Conservation (phyloP, 176 grass and related monocot genomes). For the Oryza coarctata region DNA sequence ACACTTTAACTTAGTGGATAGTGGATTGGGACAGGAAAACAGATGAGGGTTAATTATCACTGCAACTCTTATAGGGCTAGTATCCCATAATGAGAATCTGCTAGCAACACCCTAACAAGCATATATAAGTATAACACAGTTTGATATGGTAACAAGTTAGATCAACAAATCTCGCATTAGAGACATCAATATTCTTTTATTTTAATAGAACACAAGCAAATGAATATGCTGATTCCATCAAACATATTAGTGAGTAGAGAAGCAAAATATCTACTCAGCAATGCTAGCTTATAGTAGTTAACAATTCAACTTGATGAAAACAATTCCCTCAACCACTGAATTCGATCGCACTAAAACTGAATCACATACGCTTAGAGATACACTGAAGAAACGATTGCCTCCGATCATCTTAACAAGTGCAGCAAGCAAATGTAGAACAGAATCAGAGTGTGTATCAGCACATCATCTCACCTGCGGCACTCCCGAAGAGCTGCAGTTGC, state of each 20-base stretch:
- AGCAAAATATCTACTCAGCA: neutral
- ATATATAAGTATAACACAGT: neutral
- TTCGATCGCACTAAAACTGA: neutral
- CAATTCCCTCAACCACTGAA: neutral
- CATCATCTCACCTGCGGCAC: neutral
- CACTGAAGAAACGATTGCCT: neutral
- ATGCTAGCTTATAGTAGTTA: neutral
- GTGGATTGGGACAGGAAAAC: neutral
- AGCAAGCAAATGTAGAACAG: neutral
- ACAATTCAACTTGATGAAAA: neutral
- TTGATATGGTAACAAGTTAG: neutral
- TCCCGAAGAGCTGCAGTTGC: slow-evolving; percentile 45
- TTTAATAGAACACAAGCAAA: neutral
- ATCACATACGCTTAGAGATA: neutral
- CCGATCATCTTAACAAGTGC: neutral
- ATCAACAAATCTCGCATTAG: neutral
- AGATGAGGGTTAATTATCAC: neutral
- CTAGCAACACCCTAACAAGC: neutral
- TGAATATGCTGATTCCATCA: neutral
- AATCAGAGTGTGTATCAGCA: neutral
- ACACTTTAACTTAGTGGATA: neutral
- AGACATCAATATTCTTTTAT: neutral
- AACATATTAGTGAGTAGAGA: neutral
- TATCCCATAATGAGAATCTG: neutral
- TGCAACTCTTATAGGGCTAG: neutral